A percentile compares a stretch with the other conserved stretches of the same genome.
Conservation (phyloP, 305 asterid species). For the Fraxinus floribunda region DNA sequence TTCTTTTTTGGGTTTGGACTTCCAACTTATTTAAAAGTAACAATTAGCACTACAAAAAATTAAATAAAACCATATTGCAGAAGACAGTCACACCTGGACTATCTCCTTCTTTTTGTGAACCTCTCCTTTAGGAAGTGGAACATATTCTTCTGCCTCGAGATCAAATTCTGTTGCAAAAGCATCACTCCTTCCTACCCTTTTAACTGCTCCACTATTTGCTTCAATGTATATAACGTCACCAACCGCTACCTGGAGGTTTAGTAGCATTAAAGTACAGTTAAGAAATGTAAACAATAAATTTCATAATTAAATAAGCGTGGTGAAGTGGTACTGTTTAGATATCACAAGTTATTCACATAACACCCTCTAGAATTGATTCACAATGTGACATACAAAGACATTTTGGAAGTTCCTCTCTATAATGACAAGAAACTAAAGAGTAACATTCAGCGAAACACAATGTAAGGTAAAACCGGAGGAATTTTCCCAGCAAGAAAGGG, state of each 20-base stretch:
- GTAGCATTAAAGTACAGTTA: slow-evolving; percentile 20
- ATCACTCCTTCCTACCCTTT: slow-evolving; percentile 98
- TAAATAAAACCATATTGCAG: slow-evolving; percentile 5
- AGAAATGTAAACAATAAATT: background rate
- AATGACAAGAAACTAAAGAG: background rate
- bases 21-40: background rate
- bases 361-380: slow-evolving; percentile 1
- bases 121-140: slow-evolving; percentile 98
- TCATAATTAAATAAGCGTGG: background rate
- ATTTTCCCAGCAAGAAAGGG: background rate
- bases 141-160: slow-evolving; percentile 98
- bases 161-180: slow-evolving; percentile 95
- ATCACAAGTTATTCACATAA: background rate
- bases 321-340: background rate
- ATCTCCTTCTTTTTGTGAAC: slow-evolving; percentile 98
- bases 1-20: background rate
- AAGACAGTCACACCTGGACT: slow-evolving; percentile 64
- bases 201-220: slow-evolving; percentile 95
- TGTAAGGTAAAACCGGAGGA: background rate
- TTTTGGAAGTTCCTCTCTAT: background rate
- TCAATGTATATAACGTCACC: slow-evolving; percentile 97
- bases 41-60: background rate
- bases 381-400: background rate
- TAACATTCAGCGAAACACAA: background rate
- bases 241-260: slow-evolving; percentile 79